A percentile compares a stretch with the other conserved stretches of the same genome.
These are phyloP conservation scores for Catharanthus roseus DNA, from an alignment of 257 asterid species.

Conservation along the genomic window DNA sequence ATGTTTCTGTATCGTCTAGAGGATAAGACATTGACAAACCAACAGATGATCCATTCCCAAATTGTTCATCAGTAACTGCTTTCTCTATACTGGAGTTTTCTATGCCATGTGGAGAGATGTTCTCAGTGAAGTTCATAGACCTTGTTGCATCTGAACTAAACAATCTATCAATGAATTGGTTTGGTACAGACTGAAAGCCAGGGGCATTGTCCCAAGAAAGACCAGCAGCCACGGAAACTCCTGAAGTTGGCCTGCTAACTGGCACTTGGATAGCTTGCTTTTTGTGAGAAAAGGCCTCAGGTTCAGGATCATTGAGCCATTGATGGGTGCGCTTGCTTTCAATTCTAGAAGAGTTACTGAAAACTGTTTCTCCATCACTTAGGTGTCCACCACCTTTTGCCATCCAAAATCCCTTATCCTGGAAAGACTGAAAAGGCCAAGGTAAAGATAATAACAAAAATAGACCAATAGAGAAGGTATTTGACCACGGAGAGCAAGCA, in stretches of 20 bases:
- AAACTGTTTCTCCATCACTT: constrained; percentile 49
- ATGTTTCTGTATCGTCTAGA: constrained; percentile 51
- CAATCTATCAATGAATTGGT: constrained; percentile 61
- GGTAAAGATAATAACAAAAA: constrained; percentile 5
- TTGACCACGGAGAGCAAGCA: neutral
- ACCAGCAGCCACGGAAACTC: constrained; percentile 31
- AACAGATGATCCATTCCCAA: constrained; percentile 49
- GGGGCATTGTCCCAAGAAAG: constrained; percentile 68
- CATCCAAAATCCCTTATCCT: constrained; percentile 78
- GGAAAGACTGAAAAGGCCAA: constrained; percentile 28
- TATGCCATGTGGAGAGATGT: constrained; percentile 32
- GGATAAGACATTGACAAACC: constrained; percentile 71
- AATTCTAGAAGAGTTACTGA: constrained; percentile 50
- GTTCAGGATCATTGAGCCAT: constrained; percentile 59
- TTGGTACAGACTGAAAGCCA: constrained; percentile 44
- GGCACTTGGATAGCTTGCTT: constrained; percentile 59
- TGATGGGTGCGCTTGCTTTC: constrained; percentile 61
- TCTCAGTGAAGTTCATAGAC: constrained; percentile 32
- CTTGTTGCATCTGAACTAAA: constrained; percentile 49
- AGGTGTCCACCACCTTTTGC: constrained; percentile 57
- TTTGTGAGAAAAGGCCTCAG: constrained; percentile 62
- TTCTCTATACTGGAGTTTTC: constrained; percentile 36
- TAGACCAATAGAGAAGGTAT: neutral
- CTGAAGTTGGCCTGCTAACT: constrained; percentile 40
- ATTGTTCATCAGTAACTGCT: constrained; percentile 31